A percentile compares a stretch with the other conserved stretches of the same genome.
Evolutionary conservation across 1,139 yeast species (phyloP).

Genomic region (Magnusiomyces sp.): DNA sequence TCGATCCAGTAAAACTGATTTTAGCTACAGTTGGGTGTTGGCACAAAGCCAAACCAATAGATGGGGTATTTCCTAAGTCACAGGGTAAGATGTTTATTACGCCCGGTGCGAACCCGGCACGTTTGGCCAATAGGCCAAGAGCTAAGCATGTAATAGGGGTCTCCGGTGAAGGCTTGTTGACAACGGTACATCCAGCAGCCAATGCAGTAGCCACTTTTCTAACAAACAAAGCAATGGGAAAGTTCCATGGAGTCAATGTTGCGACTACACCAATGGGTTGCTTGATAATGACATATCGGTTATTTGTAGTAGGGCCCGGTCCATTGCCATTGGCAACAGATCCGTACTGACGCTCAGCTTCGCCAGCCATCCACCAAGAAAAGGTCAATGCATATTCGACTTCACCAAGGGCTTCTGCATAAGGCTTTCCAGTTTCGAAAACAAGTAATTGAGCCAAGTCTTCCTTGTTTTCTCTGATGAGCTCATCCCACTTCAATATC

Average conservation of each 20-base stretch:
- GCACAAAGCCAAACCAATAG: conserved; percentile 65
- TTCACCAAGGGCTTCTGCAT: conserved; percentile 34
- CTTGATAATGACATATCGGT: conserved; percentile 33
- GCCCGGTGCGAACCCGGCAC: conserved; percentile 75
- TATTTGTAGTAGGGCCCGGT: conserved; percentile 62
- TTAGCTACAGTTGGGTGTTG: conserved; percentile 61
- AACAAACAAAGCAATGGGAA: conserved; percentile 71
- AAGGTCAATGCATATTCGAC: conserved; percentile 33
- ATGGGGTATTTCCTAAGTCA: conserved; percentile 55
- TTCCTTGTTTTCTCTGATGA: conserved; percentile 43
- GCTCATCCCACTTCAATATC: conserved; percentile 43
- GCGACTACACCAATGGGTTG: conserved; percentile 75
- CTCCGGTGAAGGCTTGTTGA: conserved; percentile 70
- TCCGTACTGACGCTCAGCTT: conserved; percentile 38
- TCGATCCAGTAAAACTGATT: conserved; percentile 77
- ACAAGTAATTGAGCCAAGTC: conserved; percentile 52
- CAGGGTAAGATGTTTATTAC: conserved; percentile 69
- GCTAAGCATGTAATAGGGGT: conserved; percentile 72
- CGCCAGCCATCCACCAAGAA: conserved; percentile 38
- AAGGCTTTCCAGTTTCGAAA: conserved; percentile 58
- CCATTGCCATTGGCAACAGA: conserved; percentile 54
- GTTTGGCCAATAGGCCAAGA: conserved; percentile 49
- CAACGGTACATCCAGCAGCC: conserved; percentile 73
- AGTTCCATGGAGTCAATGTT: conserved; percentile 80
- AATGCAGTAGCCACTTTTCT: conserved; percentile 83